These are phyloP conservation scores for Aspergillus bertholletiae DNA, from an alignment of 495 filamentous ascomycete species.

Conservation along the genomic window DNA sequence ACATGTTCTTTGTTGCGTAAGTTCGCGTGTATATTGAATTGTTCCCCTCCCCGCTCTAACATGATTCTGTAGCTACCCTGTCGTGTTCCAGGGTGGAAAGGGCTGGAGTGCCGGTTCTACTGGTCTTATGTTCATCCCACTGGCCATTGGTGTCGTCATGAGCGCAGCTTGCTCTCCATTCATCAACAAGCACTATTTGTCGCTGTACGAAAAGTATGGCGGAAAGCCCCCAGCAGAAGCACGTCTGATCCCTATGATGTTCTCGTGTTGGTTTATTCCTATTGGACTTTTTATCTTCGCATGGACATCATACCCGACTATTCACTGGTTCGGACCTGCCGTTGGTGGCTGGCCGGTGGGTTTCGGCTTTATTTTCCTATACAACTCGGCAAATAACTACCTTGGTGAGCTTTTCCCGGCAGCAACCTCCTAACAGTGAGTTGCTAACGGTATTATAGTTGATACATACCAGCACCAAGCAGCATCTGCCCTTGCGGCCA, in stretches of 20 bases:
- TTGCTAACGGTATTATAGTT: conserved; percentile 40
- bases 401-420: conserved; percentile 34
- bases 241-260: conserved; percentile 82
- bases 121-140: conserved; percentile 77
- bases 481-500: conserved; percentile 80
- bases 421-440: not conserved
- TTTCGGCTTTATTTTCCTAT: conserved; percentile 83
- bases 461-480: conserved; percentile 84
- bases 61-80: conserved; percentile 53
- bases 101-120: conserved; percentile 67
- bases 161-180: conserved; percentile 64
- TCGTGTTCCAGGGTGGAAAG: conserved; percentile 74
- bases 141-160: conserved; percentile 64
- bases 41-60: conserved; percentile 5
- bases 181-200: conserved; percentile 76
- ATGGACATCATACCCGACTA: conserved; percentile 65
- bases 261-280: conserved; percentile 74
- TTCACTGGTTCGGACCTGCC: conserved; percentile 68
- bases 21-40: conserved; percentile 3
- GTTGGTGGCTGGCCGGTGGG: conserved; percentile 75
- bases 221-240: conserved; percentile 72
- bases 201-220: conserved; percentile 51
- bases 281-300: conserved; percentile 81
- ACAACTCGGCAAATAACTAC: conserved; percentile 84
- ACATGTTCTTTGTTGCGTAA: conserved; percentile 77